Conservation (phyloP, 805 yeast genomes). For the Candida montana region DNA sequence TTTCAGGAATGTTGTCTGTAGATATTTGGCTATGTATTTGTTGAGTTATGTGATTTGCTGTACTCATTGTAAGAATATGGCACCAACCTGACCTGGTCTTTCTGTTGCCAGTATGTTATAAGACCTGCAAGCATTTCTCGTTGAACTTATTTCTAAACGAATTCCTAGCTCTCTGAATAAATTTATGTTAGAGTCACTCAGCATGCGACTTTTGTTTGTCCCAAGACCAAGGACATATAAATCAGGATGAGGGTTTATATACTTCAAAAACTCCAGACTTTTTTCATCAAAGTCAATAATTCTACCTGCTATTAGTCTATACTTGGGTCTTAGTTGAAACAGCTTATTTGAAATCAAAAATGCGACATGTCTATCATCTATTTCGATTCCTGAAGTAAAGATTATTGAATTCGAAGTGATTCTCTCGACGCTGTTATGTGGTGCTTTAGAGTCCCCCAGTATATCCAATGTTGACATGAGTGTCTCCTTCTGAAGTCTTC, state of each 20-base stretch:
- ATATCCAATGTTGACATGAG: constrained; percentile 39
- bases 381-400: constrained; percentile 44
- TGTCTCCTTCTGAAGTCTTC: constrained; percentile 9
- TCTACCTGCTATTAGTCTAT: constrained; percentile 34
- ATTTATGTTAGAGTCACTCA: constrained; percentile 49
- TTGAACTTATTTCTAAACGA: constrained; percentile 64
- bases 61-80: constrained; percentile 60
- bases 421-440: constrained; percentile 46
- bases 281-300: constrained; percentile 46
- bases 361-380: constrained; percentile 42
- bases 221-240: constrained; percentile 71
- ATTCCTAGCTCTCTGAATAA: constrained; percentile 55
- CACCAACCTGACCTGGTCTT: constrained; percentile 70
- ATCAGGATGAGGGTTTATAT: constrained; percentile 74
- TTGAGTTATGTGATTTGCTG: neutral
- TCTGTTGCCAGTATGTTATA: constrained; percentile 78
- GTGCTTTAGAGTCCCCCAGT: constrained; percentile 36
- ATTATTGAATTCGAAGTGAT: constrained; percentile 53
- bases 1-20: too few relatives aligned
- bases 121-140: constrained; percentile 59
- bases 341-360: constrained; percentile 53
- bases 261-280: constrained; percentile 43
- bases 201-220: constrained; percentile 46
- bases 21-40: too few relatives aligned
- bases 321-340: constrained; percentile 48